Evolutionary conservation across 345 rosid species (phyloP).

Genomic region (Rubroshorea leprosula): DNA sequence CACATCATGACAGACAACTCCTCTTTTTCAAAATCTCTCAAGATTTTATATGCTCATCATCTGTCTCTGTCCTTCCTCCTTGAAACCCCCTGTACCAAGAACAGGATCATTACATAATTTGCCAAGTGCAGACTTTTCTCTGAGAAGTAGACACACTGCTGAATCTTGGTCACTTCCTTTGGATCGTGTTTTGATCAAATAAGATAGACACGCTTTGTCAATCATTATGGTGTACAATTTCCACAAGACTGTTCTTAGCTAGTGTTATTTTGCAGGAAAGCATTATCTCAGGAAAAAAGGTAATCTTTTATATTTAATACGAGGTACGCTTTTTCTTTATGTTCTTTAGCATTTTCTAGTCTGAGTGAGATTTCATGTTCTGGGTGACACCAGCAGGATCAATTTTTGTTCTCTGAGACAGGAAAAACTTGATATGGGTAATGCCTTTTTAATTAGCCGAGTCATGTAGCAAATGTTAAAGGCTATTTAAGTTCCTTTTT

Average conservation of each 20-base stretch:
- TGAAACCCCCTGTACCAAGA: neutral
- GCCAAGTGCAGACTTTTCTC: too few relatives aligned
- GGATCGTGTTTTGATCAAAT: neutral
- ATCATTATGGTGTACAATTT: neutral
- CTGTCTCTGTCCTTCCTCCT: neutral
- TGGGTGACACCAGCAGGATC: constrained; percentile 19
- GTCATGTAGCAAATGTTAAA: constrained; percentile 3
- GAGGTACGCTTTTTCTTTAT: constrained; percentile 6
- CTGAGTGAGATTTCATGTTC: constrained; percentile 12
- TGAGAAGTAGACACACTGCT: too few relatives aligned
- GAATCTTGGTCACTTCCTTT: too few relatives aligned
- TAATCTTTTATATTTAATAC: neutral
- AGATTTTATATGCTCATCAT: neutral
- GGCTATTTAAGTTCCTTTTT: neutral
- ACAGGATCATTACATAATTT: too few relatives aligned
- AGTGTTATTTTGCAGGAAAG: neutral
- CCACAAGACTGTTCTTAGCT: neutral
- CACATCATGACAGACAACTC: constrained; percentile 12
- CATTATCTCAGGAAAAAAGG: neutral
- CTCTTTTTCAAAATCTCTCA: neutral
- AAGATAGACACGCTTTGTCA: neutral
- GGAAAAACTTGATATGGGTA: constrained; percentile 3
- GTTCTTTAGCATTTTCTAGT: neutral
- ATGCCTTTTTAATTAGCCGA: constrained; percentile 6
- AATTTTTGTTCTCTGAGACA: constrained; percentile 17